A percentile compares a stretch with the other conserved stretches of the same genome.
phyloP scores from a whole-genome alignment of 495 filamentous ascomycete genomes.

The Tuber aestivum region DNA sequence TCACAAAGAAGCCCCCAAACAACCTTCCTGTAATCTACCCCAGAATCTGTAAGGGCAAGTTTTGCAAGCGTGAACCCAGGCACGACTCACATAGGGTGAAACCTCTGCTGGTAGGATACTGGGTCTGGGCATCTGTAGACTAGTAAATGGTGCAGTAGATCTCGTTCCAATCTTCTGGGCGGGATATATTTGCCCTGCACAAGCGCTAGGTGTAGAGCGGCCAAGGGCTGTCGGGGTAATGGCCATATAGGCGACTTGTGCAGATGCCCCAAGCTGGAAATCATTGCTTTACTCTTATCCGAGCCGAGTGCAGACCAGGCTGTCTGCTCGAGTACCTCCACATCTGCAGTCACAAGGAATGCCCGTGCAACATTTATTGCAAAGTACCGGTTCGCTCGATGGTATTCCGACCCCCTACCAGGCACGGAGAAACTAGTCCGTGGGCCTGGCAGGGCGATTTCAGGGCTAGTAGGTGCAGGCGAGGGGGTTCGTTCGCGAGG shows the following conservation, averaged over 20 bases:
- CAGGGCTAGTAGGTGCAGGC: constrained; percentile 58
- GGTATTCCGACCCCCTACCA: constrained; percentile 2
- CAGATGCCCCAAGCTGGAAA: constrained; percentile 13
- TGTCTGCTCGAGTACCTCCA: constrained; percentile 13
- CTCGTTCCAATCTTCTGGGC: constrained; percentile 14
- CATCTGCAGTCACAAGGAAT: not conserved
- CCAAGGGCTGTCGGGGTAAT: constrained; percentile 27
- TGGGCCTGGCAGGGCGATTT: constrained; percentile 37
- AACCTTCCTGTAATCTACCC: constrained; percentile 32
- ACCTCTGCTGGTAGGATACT: constrained; percentile 28
- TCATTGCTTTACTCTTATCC: not conserved
- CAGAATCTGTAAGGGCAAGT: constrained; percentile 29
- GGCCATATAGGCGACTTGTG: constrained; percentile 20
- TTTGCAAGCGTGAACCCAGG: constrained; percentile 32
- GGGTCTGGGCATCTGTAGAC: constrained; percentile 27
- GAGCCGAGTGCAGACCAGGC: constrained; percentile 13
- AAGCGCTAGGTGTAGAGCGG: constrained; percentile 24
- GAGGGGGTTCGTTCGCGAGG: constrained; percentile 50
- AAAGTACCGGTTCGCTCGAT: not conserved
- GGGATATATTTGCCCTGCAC: constrained; percentile 27
- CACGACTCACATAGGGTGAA: constrained; percentile 32
- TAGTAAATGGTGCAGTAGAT: constrained; percentile 26
- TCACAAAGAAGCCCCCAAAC: constrained; percentile 34
- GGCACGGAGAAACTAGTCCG: constrained; percentile 17
- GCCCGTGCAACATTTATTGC: constrained; percentile 12